Conservation (phyloP, 495 filamentous ascomycete species). For the Hypoxylon crocopeplum region DNA sequence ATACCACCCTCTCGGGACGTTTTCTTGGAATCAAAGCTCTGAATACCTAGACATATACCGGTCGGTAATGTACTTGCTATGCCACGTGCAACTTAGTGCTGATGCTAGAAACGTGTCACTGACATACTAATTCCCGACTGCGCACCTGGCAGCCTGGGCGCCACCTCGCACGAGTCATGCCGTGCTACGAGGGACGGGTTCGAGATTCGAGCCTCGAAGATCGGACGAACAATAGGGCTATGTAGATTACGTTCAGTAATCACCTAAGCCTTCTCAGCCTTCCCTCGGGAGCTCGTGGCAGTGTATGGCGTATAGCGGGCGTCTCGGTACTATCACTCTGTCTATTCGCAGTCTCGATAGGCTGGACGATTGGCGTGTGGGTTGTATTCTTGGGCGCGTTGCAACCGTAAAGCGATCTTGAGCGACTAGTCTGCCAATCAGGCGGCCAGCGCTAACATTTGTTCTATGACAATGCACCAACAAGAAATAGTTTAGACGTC, state of each 20-base stretch:
- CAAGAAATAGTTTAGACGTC: background rate
- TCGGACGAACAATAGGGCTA: background rate
- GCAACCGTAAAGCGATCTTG: background rate
- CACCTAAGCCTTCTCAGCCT: no score
- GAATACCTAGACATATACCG: conserved; percentile 5
- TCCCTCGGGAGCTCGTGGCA: background rate
- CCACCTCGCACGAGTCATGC: conserved; percentile 6
- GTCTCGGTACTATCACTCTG: no score
- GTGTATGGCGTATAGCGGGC: background rate
- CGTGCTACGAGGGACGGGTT: background rate
- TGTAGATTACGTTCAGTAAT: no score
- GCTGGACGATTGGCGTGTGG: background rate
- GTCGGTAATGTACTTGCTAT: conserved; percentile 32
- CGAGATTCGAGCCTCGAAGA: background rate
- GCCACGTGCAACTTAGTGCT: conserved; percentile 20
- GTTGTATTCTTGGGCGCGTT: conserved; percentile 6
- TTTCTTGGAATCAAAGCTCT: no score
- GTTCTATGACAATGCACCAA: background rate
- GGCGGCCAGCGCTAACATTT: background rate
- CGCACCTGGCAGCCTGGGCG: background rate
- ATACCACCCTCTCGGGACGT: background rate
- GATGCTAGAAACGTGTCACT: conserved; percentile 13
- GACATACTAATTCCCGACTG: conserved; percentile 18
- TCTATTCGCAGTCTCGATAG: conserved; percentile 7
- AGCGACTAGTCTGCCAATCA: conserved; percentile 23